These are phyloP conservation scores for Moringa oleifera DNA, from an alignment of 345 rosid genomes.

Conservation along the genomic window DNA sequence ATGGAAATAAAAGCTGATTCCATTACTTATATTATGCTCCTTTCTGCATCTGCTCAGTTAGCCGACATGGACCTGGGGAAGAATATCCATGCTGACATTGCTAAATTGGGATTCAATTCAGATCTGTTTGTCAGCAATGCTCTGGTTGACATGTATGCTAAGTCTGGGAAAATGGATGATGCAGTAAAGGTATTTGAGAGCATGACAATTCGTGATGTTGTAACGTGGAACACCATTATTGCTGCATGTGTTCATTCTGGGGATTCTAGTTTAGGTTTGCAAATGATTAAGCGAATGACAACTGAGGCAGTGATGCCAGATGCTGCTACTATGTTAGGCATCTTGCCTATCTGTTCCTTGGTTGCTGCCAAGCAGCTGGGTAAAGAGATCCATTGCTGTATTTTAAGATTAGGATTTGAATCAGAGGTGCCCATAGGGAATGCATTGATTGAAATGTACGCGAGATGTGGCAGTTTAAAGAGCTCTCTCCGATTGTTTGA, in stretches of 20 bases:
- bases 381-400: conserved; percentile 55
- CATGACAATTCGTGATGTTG: conserved; percentile 41
- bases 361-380: conserved; percentile 57
- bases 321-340: conserved; percentile 37
- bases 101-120: conserved; percentile 37
- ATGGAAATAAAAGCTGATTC: conserved; percentile 39
- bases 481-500: conserved; percentile 37
- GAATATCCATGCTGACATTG: conserved; percentile 41
- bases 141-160: conserved; percentile 57
- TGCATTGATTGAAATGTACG: conserved; percentile 66
- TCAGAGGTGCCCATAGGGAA: conserved; percentile 40
- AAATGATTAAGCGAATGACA: conserved; percentile 39
- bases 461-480: conserved; percentile 55
- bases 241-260: conserved; percentile 46
- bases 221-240: conserved; percentile 62
- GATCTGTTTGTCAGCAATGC: conserved; percentile 47
- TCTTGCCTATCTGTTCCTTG: conserved; percentile 53
- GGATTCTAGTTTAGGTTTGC: conserved; percentile 42
- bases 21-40: conserved; percentile 39
- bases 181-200: conserved; percentile 37
- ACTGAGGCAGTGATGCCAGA: conserved; percentile 36
- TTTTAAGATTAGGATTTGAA: conserved; percentile 48
- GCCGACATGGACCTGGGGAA: conserved; percentile 33
- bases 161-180: conserved; percentile 36
- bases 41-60: conserved; percentile 35